These are phyloP conservation scores for Candida nemodendra DNA, from an alignment of 805 yeast species.

Conservation along the genomic window DNA sequence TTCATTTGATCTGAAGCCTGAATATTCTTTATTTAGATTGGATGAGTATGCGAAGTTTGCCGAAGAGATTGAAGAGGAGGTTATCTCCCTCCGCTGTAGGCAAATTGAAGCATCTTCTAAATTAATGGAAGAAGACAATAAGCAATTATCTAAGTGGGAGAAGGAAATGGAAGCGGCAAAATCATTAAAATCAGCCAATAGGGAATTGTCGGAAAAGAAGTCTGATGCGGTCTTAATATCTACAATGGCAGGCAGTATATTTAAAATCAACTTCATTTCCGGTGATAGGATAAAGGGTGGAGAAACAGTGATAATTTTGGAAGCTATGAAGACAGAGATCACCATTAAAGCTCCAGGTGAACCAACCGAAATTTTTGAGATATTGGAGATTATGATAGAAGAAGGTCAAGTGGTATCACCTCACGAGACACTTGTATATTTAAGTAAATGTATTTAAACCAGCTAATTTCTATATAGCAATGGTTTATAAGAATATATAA, in stretches of 20 bases:
- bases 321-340: not conserved
- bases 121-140: not conserved
- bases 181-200: not conserved
- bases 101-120: not conserved
- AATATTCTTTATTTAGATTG: not conserved
- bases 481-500: too few species aligned
- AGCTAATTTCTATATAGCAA: not conserved
- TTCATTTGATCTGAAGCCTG: constrained; percentile 50
- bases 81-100: not conserved
- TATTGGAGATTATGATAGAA: not conserved
- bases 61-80: not conserved
- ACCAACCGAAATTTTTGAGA: not conserved
- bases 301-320: not conserved
- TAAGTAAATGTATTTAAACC: not conserved
- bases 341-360: not conserved
- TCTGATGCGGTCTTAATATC: not conserved
- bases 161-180: not conserved
- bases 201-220: not conserved
- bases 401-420: not conserved
- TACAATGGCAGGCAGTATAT: not conserved
- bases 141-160: not conserved
- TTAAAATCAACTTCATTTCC: not conserved
- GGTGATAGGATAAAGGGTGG: not conserved
- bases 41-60: constrained; percentile 1
- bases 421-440: not conserved